Evolutionary conservation across 352 stramenopile species (phyloP).

Genomic region (Phytopythium boreale): DNA sequence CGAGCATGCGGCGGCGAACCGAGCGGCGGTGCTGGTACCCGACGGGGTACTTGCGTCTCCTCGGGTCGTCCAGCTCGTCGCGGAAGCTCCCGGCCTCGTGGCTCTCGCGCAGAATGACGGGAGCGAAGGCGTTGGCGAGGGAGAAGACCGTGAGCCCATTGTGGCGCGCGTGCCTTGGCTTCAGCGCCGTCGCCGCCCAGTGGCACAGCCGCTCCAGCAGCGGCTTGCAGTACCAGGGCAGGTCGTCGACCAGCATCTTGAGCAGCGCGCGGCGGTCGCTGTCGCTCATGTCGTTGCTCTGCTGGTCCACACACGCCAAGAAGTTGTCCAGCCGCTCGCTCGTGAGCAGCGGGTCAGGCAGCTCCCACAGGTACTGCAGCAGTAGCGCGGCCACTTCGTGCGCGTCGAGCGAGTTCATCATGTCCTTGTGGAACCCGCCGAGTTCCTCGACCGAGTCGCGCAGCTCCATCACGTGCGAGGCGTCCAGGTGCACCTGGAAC

Average conservation of each 20-base stretch:
- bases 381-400: conserved; percentile 79
- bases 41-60: conserved; percentile 67
- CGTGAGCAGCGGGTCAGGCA: conserved; percentile 75
- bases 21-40: conserved; percentile 52
- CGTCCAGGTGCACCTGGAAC: conserved; percentile 78
- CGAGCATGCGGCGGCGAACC: conserved; percentile 51
- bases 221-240: conserved; percentile 80
- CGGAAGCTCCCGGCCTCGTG: conserved; percentile 51
- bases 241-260: conserved; percentile 70
- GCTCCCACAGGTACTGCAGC: conserved; percentile 82
- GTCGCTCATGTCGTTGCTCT: conserved; percentile 32
- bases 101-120: conserved; percentile 52
- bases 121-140: conserved; percentile 59
- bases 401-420: conserved; percentile 57
- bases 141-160: conserved; percentile 71
- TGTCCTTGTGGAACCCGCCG: conserved; percentile 78
- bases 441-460: conserved; percentile 82
- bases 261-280: conserved; percentile 61
- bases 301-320: conserved; percentile 37
- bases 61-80: conserved; percentile 66
- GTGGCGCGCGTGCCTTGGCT: conserved; percentile 56
- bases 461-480: conserved; percentile 74
- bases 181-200: conserved; percentile 53
- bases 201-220: conserved; percentile 71
- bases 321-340: conserved; percentile 72